Conservation (phyloP, 345 rosid genomes). For the Melastoma malabathricum region DNA sequence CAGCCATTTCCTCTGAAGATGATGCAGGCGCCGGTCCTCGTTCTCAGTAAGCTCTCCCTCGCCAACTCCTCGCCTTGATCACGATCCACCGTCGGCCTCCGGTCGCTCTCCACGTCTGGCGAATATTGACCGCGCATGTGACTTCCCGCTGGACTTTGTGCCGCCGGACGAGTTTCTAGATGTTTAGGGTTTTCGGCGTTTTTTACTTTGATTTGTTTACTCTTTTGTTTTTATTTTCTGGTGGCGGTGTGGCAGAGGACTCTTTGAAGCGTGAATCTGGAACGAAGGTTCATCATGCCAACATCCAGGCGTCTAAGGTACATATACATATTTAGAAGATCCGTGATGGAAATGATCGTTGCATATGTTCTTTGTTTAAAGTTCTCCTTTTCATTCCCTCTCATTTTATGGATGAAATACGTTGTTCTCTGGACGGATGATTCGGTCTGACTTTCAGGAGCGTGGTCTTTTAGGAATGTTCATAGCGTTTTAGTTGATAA, state of each 20-base stretch:
- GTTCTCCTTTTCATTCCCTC: not conserved
- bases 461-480: no score
- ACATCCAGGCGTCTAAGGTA: constrained; percentile 85
- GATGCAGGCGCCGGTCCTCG: constrained; percentile 78
- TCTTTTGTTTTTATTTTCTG: constrained; percentile 6
- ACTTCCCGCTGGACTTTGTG: no score
- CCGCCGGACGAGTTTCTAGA: no score
- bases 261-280: constrained; percentile 95
- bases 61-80: constrained; percentile 1
- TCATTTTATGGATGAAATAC: no score
- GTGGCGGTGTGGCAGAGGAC: constrained; percentile 44
- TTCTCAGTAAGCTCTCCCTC: constrained; percentile 46
- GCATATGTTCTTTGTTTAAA: not conserved
- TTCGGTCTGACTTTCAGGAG: no score
- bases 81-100: not conserved
- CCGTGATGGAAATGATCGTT: not conserved
- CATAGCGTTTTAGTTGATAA: no score
- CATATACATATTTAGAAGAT: not conserved
- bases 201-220: not conserved
- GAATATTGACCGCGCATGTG: not conserved
- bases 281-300: constrained; percentile 75
- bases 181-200: not conserved
- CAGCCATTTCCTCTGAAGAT: not conserved
- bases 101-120: not conserved
- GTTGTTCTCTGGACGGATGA: no score